phyloP scores from a whole-genome alignment of 129 eudicot genomes.

The Saposhnikovia divaricata region DNA sequence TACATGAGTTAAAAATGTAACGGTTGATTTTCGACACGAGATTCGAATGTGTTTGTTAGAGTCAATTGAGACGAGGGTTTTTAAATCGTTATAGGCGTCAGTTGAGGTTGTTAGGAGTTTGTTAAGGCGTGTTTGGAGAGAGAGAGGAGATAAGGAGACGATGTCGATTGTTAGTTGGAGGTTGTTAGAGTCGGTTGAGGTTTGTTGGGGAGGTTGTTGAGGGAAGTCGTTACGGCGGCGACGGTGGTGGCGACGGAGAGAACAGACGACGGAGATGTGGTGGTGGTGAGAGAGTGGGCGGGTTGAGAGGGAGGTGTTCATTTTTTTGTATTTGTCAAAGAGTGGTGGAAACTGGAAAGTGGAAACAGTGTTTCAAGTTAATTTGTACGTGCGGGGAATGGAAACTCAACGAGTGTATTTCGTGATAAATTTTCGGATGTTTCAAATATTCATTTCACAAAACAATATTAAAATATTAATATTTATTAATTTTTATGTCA shows the following conservation, averaged over 20 bases:
- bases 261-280: slow-evolving; percentile 16
- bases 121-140: slow-evolving; percentile 28
- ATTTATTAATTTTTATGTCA: no score
- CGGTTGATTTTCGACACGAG: slow-evolving; percentile 58
- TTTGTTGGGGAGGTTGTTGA: slow-evolving; percentile 10
- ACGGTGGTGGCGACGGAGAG: slow-evolving; percentile 46
- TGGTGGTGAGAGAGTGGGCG: not conserved
- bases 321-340: not conserved
- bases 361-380: no score
- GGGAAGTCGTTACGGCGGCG: slow-evolving; percentile 33
- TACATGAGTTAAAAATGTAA: slow-evolving; percentile 32
- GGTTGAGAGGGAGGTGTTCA: slow-evolving; percentile 9
- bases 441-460: no score
- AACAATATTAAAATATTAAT: no score
- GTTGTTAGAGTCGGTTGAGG: slow-evolving; percentile 30
- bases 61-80: slow-evolving; percentile 37
- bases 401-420: no score
- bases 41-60: slow-evolving; percentile 26
- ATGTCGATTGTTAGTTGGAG: slow-evolving; percentile 51
- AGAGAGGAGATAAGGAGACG: slow-evolving; percentile 27
- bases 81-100: slow-evolving; percentile 52
- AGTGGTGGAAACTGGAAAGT: no score
- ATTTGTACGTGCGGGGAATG: no score
- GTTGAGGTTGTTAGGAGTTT: slow-evolving; percentile 36
- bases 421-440: no score